These are phyloP conservation scores for Aspergillus bridgeri DNA, from an alignment of 495 filamentous ascomycete genomes.

Conservation along the genomic window DNA sequence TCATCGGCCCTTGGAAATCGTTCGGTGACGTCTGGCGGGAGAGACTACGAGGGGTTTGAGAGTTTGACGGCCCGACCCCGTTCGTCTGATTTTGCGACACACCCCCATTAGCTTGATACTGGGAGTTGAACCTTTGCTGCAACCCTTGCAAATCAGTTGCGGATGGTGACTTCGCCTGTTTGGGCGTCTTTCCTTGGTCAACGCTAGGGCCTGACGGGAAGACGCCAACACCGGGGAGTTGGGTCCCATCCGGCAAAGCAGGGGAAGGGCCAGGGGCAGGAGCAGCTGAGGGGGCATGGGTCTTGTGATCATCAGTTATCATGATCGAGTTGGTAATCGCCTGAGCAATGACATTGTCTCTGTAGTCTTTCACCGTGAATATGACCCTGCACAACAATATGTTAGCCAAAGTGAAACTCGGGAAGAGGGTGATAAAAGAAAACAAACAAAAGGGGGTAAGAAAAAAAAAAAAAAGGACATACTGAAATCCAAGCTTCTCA, in stretches of 20 bases:
- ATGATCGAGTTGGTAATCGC: conserved; percentile 82
- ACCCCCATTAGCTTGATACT: conserved; percentile 37
- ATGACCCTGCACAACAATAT: conserved; percentile 57
- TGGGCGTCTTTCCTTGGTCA: conserved; percentile 28
- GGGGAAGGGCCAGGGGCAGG: conserved; percentile 33
- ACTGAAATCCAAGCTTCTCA: conserved; percentile 86
- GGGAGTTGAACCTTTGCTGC: conserved; percentile 46
- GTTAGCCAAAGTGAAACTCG: not conserved
- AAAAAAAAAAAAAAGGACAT: no score
- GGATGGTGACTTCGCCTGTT: conserved; percentile 33
- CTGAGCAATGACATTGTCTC: conserved; percentile 72
- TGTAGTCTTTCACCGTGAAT: conserved; percentile 82
- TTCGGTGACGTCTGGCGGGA: conserved; percentile 70
- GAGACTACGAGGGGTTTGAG: conserved; percentile 58
- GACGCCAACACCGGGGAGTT: conserved; percentile 43
- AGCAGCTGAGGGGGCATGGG: conserved; percentile 51
- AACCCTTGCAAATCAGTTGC: conserved; percentile 54
- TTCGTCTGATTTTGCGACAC: conserved; percentile 32
- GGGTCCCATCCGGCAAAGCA: conserved; percentile 39
- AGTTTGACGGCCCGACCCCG: conserved; percentile 38
- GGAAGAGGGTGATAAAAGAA: no score
- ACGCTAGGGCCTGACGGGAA: conserved; percentile 38
- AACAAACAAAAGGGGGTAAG: not conserved
- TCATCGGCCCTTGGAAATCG: conserved; percentile 54
- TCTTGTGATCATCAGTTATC: conserved; percentile 98